Percentiles rank a stretch among this genome's conserved stretches.
phyloP scores from a whole-genome alignment of 164 flowering plant genomes.

The Brasenia schreberi region DNA sequence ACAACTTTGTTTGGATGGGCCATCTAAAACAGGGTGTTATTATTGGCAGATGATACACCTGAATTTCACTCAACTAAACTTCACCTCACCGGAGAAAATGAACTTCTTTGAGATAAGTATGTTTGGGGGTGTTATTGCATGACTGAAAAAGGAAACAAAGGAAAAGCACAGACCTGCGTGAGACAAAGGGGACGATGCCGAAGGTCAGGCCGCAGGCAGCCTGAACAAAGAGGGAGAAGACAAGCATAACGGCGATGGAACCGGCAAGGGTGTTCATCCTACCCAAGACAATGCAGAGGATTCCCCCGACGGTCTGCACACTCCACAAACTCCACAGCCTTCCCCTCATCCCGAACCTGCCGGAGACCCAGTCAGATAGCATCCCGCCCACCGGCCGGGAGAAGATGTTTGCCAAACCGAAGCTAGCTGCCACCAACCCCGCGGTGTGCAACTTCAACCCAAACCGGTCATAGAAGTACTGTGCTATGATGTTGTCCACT shows the following conservation, averaged over 20 bases:
- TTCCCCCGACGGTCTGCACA: slow-evolving; percentile 60
- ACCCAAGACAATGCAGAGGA: slow-evolving; percentile 60
- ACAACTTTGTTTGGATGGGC: no score
- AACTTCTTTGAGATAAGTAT: no score
- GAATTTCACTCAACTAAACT: no score
- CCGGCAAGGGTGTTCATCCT: slow-evolving; percentile 33
- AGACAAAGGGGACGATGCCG: slow-evolving; percentile 84
- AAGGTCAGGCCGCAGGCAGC: slow-evolving; percentile 86
- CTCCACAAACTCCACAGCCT: slow-evolving; percentile 74
- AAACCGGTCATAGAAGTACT: slow-evolving; percentile 72
- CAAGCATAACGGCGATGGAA: slow-evolving; percentile 48
- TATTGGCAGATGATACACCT: no score
- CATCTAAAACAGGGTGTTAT: no score
- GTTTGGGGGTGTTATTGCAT: no score
- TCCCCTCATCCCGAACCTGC: slow-evolving; percentile 76
- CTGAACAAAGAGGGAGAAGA: slow-evolving; percentile 68
- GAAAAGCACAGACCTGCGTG: slow-evolving; percentile 42
- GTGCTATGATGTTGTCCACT: slow-evolving; percentile 76
- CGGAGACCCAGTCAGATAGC: slow-evolving; percentile 53
- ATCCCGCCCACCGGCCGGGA: slow-evolving; percentile 70
- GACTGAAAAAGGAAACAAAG: not conserved
- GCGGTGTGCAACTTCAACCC: slow-evolving; percentile 72
- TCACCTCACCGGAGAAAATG: no score
- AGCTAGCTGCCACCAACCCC: slow-evolving; percentile 71
- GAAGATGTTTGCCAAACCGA: slow-evolving; percentile 60